Base-by-base conservation (phyloP, 2,329 filamentous ascomycete genomes). In the Aspergillus felis region DNA sequence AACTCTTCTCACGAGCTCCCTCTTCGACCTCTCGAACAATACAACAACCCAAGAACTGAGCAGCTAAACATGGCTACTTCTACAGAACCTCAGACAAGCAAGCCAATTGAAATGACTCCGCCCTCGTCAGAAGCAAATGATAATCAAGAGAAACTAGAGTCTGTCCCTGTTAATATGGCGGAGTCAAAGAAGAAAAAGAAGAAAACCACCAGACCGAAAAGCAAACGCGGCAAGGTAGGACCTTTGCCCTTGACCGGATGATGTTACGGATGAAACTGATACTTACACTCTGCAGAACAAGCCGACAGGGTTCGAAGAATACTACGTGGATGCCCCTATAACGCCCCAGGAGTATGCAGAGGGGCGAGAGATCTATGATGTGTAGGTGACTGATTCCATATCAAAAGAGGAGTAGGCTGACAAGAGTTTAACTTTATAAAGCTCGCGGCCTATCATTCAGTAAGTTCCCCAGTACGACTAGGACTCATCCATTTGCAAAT, bases 291-390 rank as follows among this genome's bases (percentile, higher is more conserved):
- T 24, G 50, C 59, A 79, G 76, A 70, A 66, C 50, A 75, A 77
- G 57, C 78, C 79, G 4, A 88, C 84, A 5, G 90, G 90, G 0
- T 92, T 92, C 57, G 90, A 92, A 83, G 87, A 92, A 60, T 91
- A 85, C 71, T 94, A 85, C 69, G 86, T 89, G 12, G 93, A 97
- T 71, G 82, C 87, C 1, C 92, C 92, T 0, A 76, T 95, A 59
- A 92, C 88, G 0, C 86, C 87, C 0, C 81, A 80, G 0, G 87
- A 96, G 68, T 81, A 84, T 51, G 75, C 81, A 3, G 81, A 88
- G 52, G 90, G 96, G 67, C 76, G 81, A 22, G 79, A 82, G 12
- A 76, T 94, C 25, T 99, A 96, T 68, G 72, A 84, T 62, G 71
- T 76, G 79, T 89, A 78, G 71, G 86, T 76, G 3, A 51, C 7